phyloP scores from a whole-genome alignment of 2,329 filamentous ascomycete genomes.

The Hypoxylon rubiginosum region DNA sequence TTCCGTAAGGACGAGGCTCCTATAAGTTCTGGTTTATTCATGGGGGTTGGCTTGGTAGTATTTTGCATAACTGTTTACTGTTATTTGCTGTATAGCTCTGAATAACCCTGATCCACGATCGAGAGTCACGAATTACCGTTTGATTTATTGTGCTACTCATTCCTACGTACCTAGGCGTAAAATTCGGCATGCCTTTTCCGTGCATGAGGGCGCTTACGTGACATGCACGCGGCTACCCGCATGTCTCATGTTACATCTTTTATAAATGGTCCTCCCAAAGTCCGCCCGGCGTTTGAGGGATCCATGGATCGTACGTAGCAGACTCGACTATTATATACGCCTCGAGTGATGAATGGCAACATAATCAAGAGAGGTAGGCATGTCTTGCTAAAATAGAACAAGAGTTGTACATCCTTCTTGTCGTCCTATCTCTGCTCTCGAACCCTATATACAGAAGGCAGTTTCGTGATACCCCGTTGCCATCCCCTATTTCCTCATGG shows the following conservation, averaged over 20 bases:
- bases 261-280: slow-evolving; percentile 10
- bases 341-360: neutral
- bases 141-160: neutral
- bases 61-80: neutral
- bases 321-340: neutral
- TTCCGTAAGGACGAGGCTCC: neutral
- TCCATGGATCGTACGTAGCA: no score
- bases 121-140: neutral
- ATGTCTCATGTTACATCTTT: slow-evolving; percentile 22
- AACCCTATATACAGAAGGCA: neutral
- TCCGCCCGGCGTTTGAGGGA: slow-evolving; percentile 4
- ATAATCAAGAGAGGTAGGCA: neutral
- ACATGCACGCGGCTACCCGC: slow-evolving; percentile 26
- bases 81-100: neutral
- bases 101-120: neutral
- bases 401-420: neutral
- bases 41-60: neutral
- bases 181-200: slow-evolving; percentile 12
- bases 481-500: neutral
- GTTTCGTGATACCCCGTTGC: neutral
- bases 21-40: neutral
- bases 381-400: neutral
- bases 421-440: neutral
- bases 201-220: slow-evolving; percentile 17
- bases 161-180: neutral